These are phyloP conservation scores for Solanum lycopersicoides DNA, from an alignment of 257 asterid species.

Conservation along the genomic window DNA sequence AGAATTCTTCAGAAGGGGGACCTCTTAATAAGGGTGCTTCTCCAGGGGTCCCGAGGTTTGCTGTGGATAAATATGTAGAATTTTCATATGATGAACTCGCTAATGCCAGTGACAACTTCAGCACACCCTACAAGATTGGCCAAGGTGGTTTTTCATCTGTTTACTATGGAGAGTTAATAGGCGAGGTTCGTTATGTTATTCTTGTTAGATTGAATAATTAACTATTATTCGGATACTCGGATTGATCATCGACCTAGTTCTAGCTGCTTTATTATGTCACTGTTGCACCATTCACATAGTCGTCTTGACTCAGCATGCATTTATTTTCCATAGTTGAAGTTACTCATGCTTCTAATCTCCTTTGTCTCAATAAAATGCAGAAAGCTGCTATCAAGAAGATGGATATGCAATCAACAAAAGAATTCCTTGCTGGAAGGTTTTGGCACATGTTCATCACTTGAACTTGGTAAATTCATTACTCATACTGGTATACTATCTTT, in stretches of 20 bases:
- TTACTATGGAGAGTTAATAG: constrained; percentile 60
- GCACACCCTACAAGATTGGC: constrained; percentile 49
- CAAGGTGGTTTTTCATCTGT: constrained; percentile 87
- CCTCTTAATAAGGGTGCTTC: constrained; percentile 15
- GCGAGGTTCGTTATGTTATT: constrained; percentile 47
- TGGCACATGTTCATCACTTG: constrained; percentile 81
- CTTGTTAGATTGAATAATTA: neutral
- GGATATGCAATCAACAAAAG: constrained; percentile 92
- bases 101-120: constrained; percentile 45
- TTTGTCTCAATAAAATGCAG: constrained; percentile 20
- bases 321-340: neutral
- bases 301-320: neutral
- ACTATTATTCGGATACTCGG: neutral
- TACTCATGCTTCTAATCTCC: neutral
- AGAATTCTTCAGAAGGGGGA: constrained; percentile 32
- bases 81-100: constrained; percentile 71
- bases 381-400: constrained; percentile 74
- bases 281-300: neutral
- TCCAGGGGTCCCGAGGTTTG: constrained; percentile 44
- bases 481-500: neutral
- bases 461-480: constrained; percentile 47
- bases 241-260: neutral
- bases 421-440: constrained; percentile 66
- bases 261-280: neutral
- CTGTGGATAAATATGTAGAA: constrained; percentile 77